Evolutionary conservation across 83 land plant species (phyloP).

Genomic region (Thuja plicata): DNA sequence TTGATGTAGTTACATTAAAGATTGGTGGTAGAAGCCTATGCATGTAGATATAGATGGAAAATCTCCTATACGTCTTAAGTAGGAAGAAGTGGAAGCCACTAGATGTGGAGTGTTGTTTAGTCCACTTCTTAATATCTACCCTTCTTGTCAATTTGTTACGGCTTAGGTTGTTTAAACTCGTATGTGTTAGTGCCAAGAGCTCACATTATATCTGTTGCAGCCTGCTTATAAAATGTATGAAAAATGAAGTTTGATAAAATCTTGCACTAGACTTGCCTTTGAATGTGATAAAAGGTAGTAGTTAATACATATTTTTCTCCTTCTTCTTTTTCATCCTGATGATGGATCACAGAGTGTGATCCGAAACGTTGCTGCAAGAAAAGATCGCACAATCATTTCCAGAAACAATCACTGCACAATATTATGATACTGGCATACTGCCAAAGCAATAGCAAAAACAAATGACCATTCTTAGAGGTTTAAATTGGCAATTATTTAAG

Average conservation of each 20-base stretch:
- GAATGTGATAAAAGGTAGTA: neutral
- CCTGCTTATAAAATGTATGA: neutral
- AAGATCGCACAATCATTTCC: too few relatives aligned
- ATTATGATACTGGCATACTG: neutral
- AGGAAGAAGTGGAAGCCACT: neutral
- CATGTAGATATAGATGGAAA: neutral
- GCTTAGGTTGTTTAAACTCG: neutral
- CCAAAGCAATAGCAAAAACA: neutral
- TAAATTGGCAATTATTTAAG: neutral
- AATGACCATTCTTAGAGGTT: neutral
- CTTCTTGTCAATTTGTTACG: neutral
- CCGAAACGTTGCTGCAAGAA: too few relatives aligned
- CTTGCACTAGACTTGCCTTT: neutral
- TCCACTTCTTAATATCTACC: neutral
- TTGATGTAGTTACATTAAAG: neutral
- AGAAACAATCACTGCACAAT: too few relatives aligned
- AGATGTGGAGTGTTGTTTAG: neutral
- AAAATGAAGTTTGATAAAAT: neutral
- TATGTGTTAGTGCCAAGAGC: neutral
- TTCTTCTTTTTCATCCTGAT: too few relatives aligned
- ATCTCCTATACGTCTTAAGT: neutral
- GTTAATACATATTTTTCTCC: too few relatives aligned
- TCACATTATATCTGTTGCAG: neutral
- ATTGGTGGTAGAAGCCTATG: neutral
- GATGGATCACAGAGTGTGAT: too few relatives aligned